These are phyloP conservation scores for Epichloe aotearoae DNA, from an alignment of 2,329 filamentous ascomycete species.

Conservation along the genomic window DNA sequence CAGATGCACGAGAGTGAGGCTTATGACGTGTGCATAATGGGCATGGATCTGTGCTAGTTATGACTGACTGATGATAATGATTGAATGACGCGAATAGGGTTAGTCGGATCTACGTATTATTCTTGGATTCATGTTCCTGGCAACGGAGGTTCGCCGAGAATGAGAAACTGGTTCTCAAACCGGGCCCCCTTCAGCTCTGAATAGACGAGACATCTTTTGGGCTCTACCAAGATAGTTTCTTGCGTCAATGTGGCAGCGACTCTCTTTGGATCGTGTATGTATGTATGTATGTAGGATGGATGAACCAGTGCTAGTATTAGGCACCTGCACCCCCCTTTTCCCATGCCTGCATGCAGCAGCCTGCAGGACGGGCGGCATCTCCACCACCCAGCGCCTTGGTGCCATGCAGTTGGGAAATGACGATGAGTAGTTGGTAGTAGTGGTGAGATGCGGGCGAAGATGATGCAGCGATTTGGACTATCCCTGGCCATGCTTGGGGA, in stretches of 20 bases:
- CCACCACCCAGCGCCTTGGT: no score
- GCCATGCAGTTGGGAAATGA: no score
- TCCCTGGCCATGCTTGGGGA: neutral
- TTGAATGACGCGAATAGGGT: neutral
- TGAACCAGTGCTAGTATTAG: no score
- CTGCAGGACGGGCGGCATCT: no score
- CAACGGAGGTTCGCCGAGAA: neutral
- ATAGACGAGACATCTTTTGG: neutral
- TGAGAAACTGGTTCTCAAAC: neutral
- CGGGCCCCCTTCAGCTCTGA: neutral
- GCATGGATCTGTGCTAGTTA: neutral
- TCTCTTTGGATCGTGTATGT: no score
- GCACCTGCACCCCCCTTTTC: no score
- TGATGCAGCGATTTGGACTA: neutral
- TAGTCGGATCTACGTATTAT: neutral
- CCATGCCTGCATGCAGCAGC: no score
- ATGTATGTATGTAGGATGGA: no score
- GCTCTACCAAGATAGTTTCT: no score
- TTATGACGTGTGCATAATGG: neutral
- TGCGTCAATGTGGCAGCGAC: no score
- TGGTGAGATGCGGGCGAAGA: neutral
- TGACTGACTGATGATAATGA: neutral
- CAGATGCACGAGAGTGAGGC: neutral
- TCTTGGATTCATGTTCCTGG: neutral
- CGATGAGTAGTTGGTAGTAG: neutral